phyloP scores from a whole-genome alignment of 2,329 filamentous ascomycete species.

The Claviceps sp. region DNA sequence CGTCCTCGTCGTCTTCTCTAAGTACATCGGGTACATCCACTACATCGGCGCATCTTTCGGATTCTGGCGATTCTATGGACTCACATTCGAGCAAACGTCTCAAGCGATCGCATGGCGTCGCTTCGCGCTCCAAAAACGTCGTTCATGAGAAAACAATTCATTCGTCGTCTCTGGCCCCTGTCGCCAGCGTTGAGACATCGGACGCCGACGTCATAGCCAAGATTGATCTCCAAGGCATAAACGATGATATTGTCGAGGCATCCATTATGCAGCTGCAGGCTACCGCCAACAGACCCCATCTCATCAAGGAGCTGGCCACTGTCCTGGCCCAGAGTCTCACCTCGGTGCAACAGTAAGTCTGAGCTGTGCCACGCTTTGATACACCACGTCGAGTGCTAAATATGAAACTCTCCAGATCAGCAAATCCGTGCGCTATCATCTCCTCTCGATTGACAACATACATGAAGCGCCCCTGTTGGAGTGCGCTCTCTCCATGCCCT shows the following conservation, averaged over 20 bases:
- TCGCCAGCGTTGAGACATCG: slow-evolving; percentile 15
- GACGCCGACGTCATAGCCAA: slow-evolving; percentile 14
- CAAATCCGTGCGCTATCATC: slow-evolving; percentile 89
- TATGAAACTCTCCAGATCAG: slow-evolving; percentile 50
- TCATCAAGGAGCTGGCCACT: slow-evolving; percentile 84
- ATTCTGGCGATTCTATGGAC: slow-evolving; percentile 17
- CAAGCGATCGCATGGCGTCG: slow-evolving; percentile 59
- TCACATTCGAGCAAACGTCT: slow-evolving; percentile 48
- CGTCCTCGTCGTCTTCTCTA: slow-evolving; percentile 16
- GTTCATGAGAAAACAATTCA: slow-evolving; percentile 64
- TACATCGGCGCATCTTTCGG: slow-evolving; percentile 10
- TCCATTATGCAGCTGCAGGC: slow-evolving; percentile 80
- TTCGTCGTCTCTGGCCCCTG: slow-evolving; percentile 23
- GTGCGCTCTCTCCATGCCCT: slow-evolving; percentile 65
- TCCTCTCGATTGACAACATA: slow-evolving; percentile 84
- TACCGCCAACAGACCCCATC: slow-evolving; percentile 81
- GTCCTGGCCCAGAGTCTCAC: slow-evolving; percentile 64
- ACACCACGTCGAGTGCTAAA: background rate
- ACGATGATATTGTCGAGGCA: slow-evolving; percentile 88
- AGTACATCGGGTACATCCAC: slow-evolving; percentile 6
- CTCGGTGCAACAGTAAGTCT: slow-evolving; percentile 79
- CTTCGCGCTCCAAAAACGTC: slow-evolving; percentile 45
- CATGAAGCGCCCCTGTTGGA: slow-evolving; percentile 76
- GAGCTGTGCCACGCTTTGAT: background rate
- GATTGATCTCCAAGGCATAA: slow-evolving; percentile 64